Evolutionary conservation across 345 rosid species (phyloP), one percentile per base, ranked within the genome.

Genomic region (Cochlearia excelsa): DNA sequence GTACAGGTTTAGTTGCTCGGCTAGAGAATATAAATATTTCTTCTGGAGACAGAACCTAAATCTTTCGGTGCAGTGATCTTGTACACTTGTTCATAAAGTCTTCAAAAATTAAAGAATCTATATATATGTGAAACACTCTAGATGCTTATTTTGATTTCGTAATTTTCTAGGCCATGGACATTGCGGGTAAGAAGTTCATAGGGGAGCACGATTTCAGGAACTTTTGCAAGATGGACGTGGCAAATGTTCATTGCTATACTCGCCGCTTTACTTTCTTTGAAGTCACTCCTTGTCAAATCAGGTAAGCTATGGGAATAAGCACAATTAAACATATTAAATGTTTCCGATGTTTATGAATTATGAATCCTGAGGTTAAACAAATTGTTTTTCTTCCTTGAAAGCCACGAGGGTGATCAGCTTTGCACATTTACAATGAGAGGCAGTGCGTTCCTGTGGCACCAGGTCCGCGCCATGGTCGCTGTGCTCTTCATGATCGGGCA

Each of bases 201-300:
- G 97, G 97, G 53, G 94, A 86, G 49, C 97, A 92, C 61, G 93
- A 92, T 71, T 92, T 88, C 81, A 78, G 89, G 54, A 92, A 86
- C 76, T 92, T 92, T 46, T 88, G 98, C 66, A 88, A 92, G 86
- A 88, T 88, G 97, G 98, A 92, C 70, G 98, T 88, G 10, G 81
- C 72, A 53, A 88, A 92, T 67, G 95, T 88, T 45, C 97, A 88
- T 72, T 76, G 77, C 74, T 88, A 83, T 66, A 78, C 69, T 58
- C 85, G 94, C 23, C 69, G 69, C 67, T 64, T 88, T 57, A 74
- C 84, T 26, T 82, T 80, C 59, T 84, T 92, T 74, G 84, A 79
- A 59, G 76, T 88, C 47, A 54, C 69, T 63, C 77, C 88, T 67
- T 83, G 75, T 75, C 70, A 78, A 79, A 76, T 67, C 63, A 92